Conservation (phyloP, 2,329 filamentous ascomycete species). For the Rachicladosporium sp. region DNA sequence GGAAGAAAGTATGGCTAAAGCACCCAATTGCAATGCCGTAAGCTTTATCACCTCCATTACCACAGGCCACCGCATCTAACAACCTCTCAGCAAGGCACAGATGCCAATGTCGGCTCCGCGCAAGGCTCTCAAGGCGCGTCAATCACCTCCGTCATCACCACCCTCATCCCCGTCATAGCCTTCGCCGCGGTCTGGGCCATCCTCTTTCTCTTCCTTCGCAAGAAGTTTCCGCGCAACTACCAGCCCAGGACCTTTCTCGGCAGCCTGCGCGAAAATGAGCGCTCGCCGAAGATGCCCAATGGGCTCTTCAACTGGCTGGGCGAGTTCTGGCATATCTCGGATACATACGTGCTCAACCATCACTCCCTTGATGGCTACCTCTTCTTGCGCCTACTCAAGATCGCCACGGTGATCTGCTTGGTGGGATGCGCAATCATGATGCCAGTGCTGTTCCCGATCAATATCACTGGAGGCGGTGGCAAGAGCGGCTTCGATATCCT, state of each 20-base stretch:
- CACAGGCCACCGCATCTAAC: constrained; percentile 1
- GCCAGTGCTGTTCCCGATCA: constrained; percentile 80
- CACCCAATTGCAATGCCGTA: too few species aligned
- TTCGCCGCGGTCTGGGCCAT: constrained; percentile 23
- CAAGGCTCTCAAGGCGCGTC: constrained; percentile 14
- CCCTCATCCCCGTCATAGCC: constrained; percentile 23
- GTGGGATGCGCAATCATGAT: constrained; percentile 75
- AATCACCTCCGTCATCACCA: constrained; percentile 22
- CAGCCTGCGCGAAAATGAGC: constrained; percentile 29
- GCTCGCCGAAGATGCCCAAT: constrained; percentile 26
- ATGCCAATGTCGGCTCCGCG: constrained; percentile 17
- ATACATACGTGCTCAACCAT: constrained; percentile 75
- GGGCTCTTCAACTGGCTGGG: constrained; percentile 30
- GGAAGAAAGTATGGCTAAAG: too few species aligned
- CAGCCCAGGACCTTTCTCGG: constrained; percentile 33
- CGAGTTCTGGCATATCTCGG: constrained; percentile 44
- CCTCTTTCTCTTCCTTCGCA: constrained; percentile 31
- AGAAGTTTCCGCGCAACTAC: constrained; percentile 32
- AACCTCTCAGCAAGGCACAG: constrained; percentile 6
- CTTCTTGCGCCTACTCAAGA: constrained; percentile 76
- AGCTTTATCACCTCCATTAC: background rate
- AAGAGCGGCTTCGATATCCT: constrained; percentile 61
- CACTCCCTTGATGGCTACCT: constrained; percentile 88
- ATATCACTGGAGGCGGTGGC: constrained; percentile 63
- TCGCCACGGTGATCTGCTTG: constrained; percentile 65